Evolutionary conservation across 164 flowering plant species (phyloP), one percentile per base, ranked within the genome.

Genomic region (Hamamelis virginiana): DNA sequence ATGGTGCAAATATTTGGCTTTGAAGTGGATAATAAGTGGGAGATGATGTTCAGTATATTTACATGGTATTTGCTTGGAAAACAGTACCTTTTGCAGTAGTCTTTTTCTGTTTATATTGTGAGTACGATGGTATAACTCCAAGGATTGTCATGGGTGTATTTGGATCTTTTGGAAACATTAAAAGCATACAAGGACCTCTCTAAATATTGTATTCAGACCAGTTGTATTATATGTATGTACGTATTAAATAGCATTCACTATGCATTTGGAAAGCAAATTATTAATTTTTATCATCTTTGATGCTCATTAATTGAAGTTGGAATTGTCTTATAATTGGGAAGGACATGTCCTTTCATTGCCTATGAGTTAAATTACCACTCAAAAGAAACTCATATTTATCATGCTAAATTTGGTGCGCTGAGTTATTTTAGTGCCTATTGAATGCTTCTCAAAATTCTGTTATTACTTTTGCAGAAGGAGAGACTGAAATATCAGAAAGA

Each of bases 401-500:
- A 59, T 41, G 45, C 21, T 50, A 65, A 63, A 23, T 43, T 45
- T 41, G 33, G 15, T 33, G 33, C 19, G 27, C 3, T 26, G 56
- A 18, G 26, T 27, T 28, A n/a, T 56, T 8, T 44, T 33, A 9
- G 43, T 23, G 19, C 28, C n/a, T 70, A 19, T 50, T 48, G n/a
- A 11, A 21, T 67, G 18, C 16, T 48, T n/a, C 27, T 38, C 58
- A 57, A 22, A 56, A 23, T 58, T 63, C 44, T 68, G n/a, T 33
- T 5, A 28, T 60, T 21, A 1, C 59, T 65, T 53, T 28, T 9
- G 65, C 69, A 94, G 98, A 85, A 78, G 74, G 92, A 94, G 74
- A 84, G 81, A 76, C 27, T 82, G 57, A 87, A 83, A 70, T 83
- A 84, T 73, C 95, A 91, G 65, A 83, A 82, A 69, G 98, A 94